Evolutionary conservation across 306 rosid species (phyloP).

Genomic region (Oxytropis ochrocephala): DNA sequence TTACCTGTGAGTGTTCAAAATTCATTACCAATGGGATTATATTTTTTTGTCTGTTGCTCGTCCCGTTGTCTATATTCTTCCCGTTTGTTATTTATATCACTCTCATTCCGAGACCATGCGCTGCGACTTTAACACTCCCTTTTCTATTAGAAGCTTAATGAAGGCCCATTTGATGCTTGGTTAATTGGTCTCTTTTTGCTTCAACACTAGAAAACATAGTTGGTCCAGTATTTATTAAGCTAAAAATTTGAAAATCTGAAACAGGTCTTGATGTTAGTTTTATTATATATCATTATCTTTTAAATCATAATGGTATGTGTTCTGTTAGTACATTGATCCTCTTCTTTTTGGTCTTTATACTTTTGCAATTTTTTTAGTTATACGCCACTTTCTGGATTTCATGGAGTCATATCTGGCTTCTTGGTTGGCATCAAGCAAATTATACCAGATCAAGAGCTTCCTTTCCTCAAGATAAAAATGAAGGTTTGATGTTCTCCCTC

Average conservation of each 20-base stretch:
- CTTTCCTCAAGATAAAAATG: conserved; percentile 56
- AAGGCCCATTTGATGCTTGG: not conserved
- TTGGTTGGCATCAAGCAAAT: conserved; percentile 97
- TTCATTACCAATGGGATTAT: conserved; percentile 7
- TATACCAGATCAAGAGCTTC: conserved; percentile 88
- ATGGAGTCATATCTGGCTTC: conserved; percentile 81
- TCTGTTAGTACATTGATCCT: conserved; percentile 3
- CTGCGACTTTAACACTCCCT: not conserved
- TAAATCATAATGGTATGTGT: not conserved
- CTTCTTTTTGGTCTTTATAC: not conserved
- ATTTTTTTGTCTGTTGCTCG: not conserved
- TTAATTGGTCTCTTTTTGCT: not conserved
- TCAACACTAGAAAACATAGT: conserved; percentile 8
- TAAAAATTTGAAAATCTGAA: not conserved
- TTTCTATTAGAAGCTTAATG: not conserved
- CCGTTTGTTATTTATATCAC: not conserved
- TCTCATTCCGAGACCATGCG: not conserved
- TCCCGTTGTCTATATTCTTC: not conserved
- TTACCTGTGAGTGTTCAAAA: conserved; percentile 68
- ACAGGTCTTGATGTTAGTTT: not conserved
- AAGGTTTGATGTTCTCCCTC: conserved; percentile 46
- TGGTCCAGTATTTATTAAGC: not conserved
- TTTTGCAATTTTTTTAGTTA: conserved; percentile 44
- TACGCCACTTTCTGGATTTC: conserved; percentile 83
- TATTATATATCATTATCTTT: not conserved